Base-by-base conservation (phyloP, 2,329 filamentous ascomycete genomes). In the Nemania sp. region DNA sequence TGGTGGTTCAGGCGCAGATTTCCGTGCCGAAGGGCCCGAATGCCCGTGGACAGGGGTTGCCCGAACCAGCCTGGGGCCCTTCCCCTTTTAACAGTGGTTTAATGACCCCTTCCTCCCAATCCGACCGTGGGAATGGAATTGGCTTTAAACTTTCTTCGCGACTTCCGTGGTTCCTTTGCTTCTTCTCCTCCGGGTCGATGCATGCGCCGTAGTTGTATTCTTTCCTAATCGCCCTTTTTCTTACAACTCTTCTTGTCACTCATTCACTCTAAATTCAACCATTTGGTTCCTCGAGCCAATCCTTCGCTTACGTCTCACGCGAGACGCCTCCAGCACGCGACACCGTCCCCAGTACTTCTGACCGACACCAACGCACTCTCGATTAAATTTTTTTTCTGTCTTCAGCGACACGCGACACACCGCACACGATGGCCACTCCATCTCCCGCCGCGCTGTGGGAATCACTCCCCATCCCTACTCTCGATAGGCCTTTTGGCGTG, bases 401-500 rank as follows among this genome's bases (percentile, higher is more conserved):
- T 7, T 34, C 23, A 42, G 34, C 24, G 15, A 19, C 2, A 46
- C 23, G 17, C 42, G 19, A 34, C 12, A 51, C n/a, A 28, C 6
- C n/a, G 23, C 45, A 24, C 54, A 62, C 50, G 44, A 69, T 68
- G 67, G 61, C 65, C 40, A 58, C 62, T 44, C 44, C 62, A 14
- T 52, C 61, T 59, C 70, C 76, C 51, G 69, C 76, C 55, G 73
- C 75, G 59, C 76, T 81, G 61, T 79, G 74, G 74, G 77, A 81
- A 68, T 74, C 80, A 65, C 67, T 86, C 58, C 80, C 90, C 70
- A 71, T 85, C 63, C 93, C 93, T 52, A 91, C 91, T 59, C 80
- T 97, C 74, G 92, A 97, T 72, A 86, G 89, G 61, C 93, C 93
- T 28, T 97, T 97, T 68, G 94, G 93, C 72, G 78, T 97, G 64